Percentiles rank a stretch among this genome's conserved stretches.
Evolutionary conservation across 768 basidiomycete species (phyloP).

Genomic region (Panaeolus papilionaceus): DNA sequence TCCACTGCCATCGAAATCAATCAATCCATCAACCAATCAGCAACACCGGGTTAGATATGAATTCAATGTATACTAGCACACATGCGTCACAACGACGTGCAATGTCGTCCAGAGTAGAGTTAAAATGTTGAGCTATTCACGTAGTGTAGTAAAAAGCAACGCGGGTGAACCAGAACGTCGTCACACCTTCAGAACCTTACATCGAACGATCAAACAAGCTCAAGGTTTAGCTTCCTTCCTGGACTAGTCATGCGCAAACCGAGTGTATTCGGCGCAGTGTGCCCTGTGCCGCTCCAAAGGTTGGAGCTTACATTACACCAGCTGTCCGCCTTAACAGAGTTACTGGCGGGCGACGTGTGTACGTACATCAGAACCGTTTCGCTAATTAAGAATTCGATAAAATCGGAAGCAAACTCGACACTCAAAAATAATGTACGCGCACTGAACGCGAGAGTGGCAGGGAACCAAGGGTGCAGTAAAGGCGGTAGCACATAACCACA

Average conservation of each 20-base stretch:
- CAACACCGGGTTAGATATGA: neutral
- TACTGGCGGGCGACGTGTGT: slow-evolving; percentile 7
- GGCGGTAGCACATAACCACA: neutral
- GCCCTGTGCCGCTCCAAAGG: neutral
- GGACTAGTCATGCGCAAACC: neutral
- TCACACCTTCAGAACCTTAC: neutral
- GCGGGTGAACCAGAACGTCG: slow-evolving; percentile 10
- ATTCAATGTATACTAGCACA: neutral
- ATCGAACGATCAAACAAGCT: slow-evolving; percentile 6
- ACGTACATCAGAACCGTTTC: slow-evolving; percentile 9
- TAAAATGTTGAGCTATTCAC: neutral
- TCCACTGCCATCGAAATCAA: slow-evolving; percentile 6
- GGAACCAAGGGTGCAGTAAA: neutral
- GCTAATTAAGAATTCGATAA: slow-evolving; percentile 13
- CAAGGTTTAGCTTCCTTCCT: neutral
- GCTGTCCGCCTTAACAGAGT: neutral
- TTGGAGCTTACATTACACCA: slow-evolving; percentile 10
- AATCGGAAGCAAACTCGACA: slow-evolving; percentile 6
- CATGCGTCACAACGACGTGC: neutral
- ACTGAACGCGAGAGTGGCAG: neutral
- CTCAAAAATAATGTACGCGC: neutral
- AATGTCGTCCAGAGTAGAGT: neutral
- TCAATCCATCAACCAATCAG: slow-evolving; percentile 9
- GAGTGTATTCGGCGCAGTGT: neutral
- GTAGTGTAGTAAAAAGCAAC: slow-evolving; percentile 7